Evolutionary conservation across 139 green algal species (phyloP), one percentile per base, ranked within the genome.

Genomic region (Closterium sp.): DNA sequence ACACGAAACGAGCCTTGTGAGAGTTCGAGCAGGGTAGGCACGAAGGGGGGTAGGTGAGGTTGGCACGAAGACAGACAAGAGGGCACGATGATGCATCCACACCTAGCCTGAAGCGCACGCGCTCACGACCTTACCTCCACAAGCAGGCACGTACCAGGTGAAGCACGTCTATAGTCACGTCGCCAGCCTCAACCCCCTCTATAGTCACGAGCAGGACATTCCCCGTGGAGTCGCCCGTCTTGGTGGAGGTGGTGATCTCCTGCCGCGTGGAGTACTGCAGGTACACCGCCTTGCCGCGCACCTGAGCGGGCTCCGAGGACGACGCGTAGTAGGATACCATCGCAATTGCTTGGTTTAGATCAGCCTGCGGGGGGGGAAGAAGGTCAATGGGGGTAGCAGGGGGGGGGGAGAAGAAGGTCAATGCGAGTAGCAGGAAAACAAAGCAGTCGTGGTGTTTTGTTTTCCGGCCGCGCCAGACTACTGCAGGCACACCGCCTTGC

Each of bases 211-310:
- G 92, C 9, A 96, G 88, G 25, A 96, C 94, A 34, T 95, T 88
- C 85, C 83, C 83, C 19, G 30, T 19, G 83, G 30, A 86, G 25
- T 86, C 30, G 83, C 83, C 83, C 12, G 88, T 76, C 32, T 86
- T 85, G 19, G 84, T 95, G 84, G 89, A 87, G 85, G 93, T 94
- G 32, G 96, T 95, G 87, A 97, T 97, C 89, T 96, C 94, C 36
- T 96, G 94, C 9, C 95, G 90, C 1, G 94, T 97, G 31, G 93
- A 96, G 86, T 97, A 97, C 94, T 97, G 95, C 33, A 97, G 90
- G 85, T 96, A 97, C 31, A 96, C 95, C 28, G 95, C 95, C 84
- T 97, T 97, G 34, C 94, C 94, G 9, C 95, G 91, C 3, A 97
- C 94, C 94, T 96, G 93, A 19, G 96, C 95, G 35, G 96, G 95